Conservation (phyloP, 2,329 filamentous ascomycete species). For the Moelleriella libera region DNA sequence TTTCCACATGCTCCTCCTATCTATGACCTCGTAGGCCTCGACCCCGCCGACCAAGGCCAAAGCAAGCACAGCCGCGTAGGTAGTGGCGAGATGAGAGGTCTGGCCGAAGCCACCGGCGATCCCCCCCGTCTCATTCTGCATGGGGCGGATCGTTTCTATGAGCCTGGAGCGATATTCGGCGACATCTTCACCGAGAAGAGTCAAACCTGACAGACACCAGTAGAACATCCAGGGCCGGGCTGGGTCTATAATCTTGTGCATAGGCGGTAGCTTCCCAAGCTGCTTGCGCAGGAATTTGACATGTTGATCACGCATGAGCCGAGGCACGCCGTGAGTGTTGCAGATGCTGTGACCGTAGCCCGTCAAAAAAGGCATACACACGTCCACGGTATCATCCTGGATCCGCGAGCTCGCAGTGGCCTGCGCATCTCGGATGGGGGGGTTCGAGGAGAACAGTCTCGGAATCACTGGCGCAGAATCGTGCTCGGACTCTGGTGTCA, state of each 20-base stretch:
- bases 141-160: slow-evolving; percentile 59
- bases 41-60: slow-evolving; percentile 66
- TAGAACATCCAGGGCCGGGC: slow-evolving; percentile 90
- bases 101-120: slow-evolving; percentile 94
- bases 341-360: slow-evolving; percentile 35
- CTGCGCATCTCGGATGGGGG: slow-evolving; percentile 51
- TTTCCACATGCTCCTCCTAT: slow-evolving; percentile 77
- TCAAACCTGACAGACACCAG: slow-evolving; percentile 70
- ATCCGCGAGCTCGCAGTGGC: slow-evolving; percentile 51
- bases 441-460: slow-evolving; percentile 40
- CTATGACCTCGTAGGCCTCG: slow-evolving; percentile 59
- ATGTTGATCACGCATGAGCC: slow-evolving; percentile 51
- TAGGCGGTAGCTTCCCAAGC: slow-evolving; percentile 48
- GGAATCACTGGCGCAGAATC: slow-evolving; percentile 23
- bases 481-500: slow-evolving; percentile 7
- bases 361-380: slow-evolving; percentile 55
- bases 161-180: slow-evolving; percentile 53
- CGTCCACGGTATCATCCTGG: slow-evolving; percentile 55
- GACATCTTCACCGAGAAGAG: slow-evolving; percentile 62
- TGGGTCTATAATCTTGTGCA: slow-evolving; percentile 66
- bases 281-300: slow-evolving; percentile 46
- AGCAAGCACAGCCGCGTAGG: slow-evolving; percentile 71
- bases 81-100: slow-evolving; percentile 73
- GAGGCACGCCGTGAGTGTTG: slow-evolving; percentile 62
- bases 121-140: slow-evolving; percentile 73